These are phyloP conservation scores for Sugiyamaella paludigena DNA, from an alignment of 1,139 yeast genomes.

Conservation along the genomic window DNA sequence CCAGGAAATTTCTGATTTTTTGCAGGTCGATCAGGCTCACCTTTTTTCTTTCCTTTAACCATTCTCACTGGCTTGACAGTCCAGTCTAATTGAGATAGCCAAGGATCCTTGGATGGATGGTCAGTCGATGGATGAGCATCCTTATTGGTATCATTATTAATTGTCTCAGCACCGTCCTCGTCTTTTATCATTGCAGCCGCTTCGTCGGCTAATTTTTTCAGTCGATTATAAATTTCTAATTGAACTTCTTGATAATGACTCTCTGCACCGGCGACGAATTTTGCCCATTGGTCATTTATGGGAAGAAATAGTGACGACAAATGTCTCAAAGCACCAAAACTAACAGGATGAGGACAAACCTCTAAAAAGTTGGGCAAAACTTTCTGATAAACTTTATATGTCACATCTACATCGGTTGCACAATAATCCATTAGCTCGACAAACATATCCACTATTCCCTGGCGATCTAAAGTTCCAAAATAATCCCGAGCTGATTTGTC, in stretches of 20 bases:
- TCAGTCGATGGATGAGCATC: not conserved
- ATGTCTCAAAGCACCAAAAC: constrained; percentile 81
- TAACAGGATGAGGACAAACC: constrained; percentile 89
- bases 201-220: constrained; percentile 59
- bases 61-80: constrained; percentile 55
- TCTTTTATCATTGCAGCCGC: constrained; percentile 46
- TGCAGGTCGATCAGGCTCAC: constrained; percentile 36
- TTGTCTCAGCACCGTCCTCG: constrained; percentile 4
- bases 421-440: constrained; percentile 70
- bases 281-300: constrained; percentile 69
- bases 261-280: constrained; percentile 71
- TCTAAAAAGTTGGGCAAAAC: constrained; percentile 66
- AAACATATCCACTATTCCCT: constrained; percentile 55
- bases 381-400: constrained; percentile 65
- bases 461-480: constrained; percentile 57
- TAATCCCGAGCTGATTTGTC: constrained; percentile 65
- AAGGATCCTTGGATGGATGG: constrained; percentile 45
- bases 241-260: constrained; percentile 58
- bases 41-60: constrained; percentile 72
- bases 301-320: constrained; percentile 80
- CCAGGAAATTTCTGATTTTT: constrained; percentile 85
- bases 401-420: constrained; percentile 77
- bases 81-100: constrained; percentile 94
- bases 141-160: not conserved
- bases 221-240: constrained; percentile 54